Evolutionary conservation across 371 early-diverging fungal genomes (phyloP), one percentile per base, ranked within the genome.

Genomic region (Capillidium rhysosporum): DNA sequence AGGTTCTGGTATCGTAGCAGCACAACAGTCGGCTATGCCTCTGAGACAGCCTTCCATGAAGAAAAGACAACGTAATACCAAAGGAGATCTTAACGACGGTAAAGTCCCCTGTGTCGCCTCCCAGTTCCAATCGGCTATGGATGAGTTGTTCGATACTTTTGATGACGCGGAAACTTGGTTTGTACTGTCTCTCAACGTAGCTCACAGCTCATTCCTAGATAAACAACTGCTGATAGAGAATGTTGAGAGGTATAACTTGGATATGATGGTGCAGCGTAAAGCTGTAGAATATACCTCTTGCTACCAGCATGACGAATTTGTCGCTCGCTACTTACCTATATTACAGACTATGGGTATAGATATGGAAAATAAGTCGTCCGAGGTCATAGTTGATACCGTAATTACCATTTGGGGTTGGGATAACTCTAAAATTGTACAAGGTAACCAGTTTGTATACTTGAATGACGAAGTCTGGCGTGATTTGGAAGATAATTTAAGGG

Each of bases 101-200:
- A 39, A 49, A 31, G 70, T 72, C 1, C 59, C 68, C 0, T 75
- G 72, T 20, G 58, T 82, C 12, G 68, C 72, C 1, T 65, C 73
- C 18, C 81, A 88, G 64, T 71, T 86, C 59, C 81, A 82, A 53
- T 70, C 74, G 9, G 75, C 86, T 2, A 63, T 90, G 47, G 76
- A 79, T 46, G 86, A 86, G 56, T 66, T 93, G 4, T 66, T 87
- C 10, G 79, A 78, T 26, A 75, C 87, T 7, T 64, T 93, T 34
- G 76, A 77, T 52, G 86, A 86, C 54, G 86, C 93, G 0, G 76
- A 79, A 44, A 69, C 86, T 16, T 93, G 92, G 84, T 84, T 84
- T 58, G 64, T 92, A 46, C 69, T 87, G 61, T 86, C 86, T 65
- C 67, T 95, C 49, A 72, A 78, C 30, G 18, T 21, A 18, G 61